Base-by-base conservation (phyloP, 495 filamentous ascomycete species). In the Penicillium bovifimosum region DNA sequence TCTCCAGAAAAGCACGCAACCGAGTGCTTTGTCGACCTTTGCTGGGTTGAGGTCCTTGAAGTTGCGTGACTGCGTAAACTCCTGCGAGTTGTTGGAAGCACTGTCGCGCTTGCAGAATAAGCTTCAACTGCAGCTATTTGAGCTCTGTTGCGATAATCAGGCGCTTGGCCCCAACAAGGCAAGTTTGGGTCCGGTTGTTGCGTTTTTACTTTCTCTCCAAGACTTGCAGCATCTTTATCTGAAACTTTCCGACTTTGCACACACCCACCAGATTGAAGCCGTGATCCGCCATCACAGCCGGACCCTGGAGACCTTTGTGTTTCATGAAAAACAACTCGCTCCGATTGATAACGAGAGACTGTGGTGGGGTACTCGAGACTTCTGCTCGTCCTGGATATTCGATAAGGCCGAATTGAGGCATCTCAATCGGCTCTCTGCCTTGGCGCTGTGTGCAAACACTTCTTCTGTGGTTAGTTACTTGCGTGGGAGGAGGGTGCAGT, bases 261-360 rank as follows among this genome's bases (percentile, higher is more conserved):
- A 44, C 18, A 0, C 17, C 14, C 11, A n/a, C 26, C 41, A 28
- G 3, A 17, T 55, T n/a, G 29, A 34, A 16, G 7, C 13, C 1
- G 56, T 28, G 1, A 48, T 55, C 27, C 9, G 16, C 26, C 31
- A 55, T 14, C 51, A 55, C 27, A 13, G n/a, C 9, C 16, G 35
- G 6, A 51, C 56, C 6, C 20, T 59, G 16, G 38, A 59, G 38
- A 43, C 11, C 20, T 32, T 59, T 26, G 27, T 18, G 1, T 59
- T 52, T 28, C 56, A 59, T 31, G 47, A 59, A 28, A 28, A 42
- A 16, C 33, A 24, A 28, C 47, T 54, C n/a, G 14, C 13, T 20
- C 20, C 41, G 6, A 38, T 59, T 20, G 51, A 45, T 27, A 33
- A 54, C 17, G 52, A 51, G 36, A 42, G 54, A 2, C 32, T 48